Conservation (phyloP, 805 yeast species). For the Nakazawaea siamensis region DNA sequence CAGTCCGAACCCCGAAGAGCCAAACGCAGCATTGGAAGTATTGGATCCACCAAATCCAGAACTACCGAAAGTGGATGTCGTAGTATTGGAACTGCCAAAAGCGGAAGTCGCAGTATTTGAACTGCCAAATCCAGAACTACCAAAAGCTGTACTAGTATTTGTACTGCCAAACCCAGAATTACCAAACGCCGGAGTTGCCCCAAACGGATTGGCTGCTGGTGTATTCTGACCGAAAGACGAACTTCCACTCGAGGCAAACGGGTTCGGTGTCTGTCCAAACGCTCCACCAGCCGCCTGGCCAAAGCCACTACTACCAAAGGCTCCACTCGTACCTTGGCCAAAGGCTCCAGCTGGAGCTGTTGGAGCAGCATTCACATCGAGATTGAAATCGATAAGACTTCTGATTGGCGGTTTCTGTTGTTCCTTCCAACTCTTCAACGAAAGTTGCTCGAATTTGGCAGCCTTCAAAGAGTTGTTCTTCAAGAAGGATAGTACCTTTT, state of each 20-base stretch:
- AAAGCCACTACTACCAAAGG: no score
- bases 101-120: constrained; percentile 5
- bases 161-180: background rate
- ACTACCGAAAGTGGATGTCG: constrained; percentile 15
- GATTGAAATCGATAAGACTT: constrained; percentile 9
- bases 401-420: no score
- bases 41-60: background rate
- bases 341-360: no score
- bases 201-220: constrained; percentile 15
- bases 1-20: constrained; percentile 9
- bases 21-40: constrained; percentile 11
- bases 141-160: constrained; percentile 12
- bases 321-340: no score
- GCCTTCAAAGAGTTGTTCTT: constrained; percentile 36
- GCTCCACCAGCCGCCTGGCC: constrained; percentile 12
- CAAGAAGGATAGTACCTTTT: constrained; percentile 29
- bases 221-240: constrained; percentile 12
- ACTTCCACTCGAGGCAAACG: constrained; percentile 1
- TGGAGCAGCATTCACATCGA: constrained; percentile 12
- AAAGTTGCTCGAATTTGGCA: constrained; percentile 47
- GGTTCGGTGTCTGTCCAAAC: background rate
- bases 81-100: constrained; percentile 10
- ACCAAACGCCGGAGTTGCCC: constrained; percentile 10
- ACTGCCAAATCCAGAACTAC: constrained; percentile 12
- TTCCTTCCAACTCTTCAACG: constrained; percentile 17